These are phyloP conservation scores for Verticillium albo-atrum DNA, from an alignment of 2,329 filamentous ascomycete genomes.

Conservation along the genomic window DNA sequence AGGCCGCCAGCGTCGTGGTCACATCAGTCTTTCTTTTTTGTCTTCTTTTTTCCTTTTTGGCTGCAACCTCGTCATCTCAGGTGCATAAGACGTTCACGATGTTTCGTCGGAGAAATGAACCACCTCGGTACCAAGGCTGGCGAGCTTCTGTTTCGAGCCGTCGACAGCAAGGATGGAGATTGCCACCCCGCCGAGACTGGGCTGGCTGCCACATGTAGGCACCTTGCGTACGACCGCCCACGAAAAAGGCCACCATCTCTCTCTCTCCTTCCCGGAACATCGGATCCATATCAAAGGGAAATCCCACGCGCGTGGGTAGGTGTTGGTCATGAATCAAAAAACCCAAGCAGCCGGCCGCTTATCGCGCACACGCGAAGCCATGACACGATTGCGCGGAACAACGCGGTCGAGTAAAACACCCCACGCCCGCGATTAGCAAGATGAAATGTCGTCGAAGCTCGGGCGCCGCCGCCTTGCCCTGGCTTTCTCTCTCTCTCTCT, in stretches of 20 bases:
- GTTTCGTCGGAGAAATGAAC: not conserved
- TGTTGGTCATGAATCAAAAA: too few species aligned
- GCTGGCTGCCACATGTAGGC: not conserved
- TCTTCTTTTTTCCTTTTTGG: too few species aligned
- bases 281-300: too few species aligned
- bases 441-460: not conserved
- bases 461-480: too few species aligned
- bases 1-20: not conserved
- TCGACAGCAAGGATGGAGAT: not conserved
- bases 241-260: too few species aligned
- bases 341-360: not conserved
- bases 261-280: too few species aligned
- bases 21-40: not conserved
- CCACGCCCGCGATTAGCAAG: not conserved
- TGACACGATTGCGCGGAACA: not conserved
- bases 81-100: not conserved
- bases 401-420: too few species aligned
- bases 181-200: not conserved
- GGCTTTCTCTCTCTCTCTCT: too few species aligned
- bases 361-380: not conserved
- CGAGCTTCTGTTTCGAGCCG: not conserved
- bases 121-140: not conserved
- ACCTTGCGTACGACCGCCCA: too few species aligned
- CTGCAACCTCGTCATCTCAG: slow-evolving; percentile 4
- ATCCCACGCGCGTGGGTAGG: too few species aligned